phyloP scores from a whole-genome alignment of 345 rosid species.

The Gossypium anomalum region DNA sequence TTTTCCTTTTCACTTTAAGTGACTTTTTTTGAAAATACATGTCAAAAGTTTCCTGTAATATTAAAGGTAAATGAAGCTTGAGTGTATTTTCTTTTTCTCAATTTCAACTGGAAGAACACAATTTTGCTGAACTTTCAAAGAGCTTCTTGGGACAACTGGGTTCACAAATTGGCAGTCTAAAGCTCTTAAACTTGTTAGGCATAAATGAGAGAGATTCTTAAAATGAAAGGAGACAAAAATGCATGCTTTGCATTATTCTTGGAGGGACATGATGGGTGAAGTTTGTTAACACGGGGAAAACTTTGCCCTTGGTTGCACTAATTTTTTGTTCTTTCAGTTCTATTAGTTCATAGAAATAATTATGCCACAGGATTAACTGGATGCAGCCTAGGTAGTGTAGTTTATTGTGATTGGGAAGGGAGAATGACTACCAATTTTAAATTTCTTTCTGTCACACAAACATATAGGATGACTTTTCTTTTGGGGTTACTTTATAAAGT shows the following conservation, averaged over 20 bases:
- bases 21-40: background rate
- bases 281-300: background rate
- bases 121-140: background rate
- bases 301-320: background rate
- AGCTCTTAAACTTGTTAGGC: background rate
- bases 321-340: background rate
- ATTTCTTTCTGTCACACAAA: background rate
- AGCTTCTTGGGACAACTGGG: background rate
- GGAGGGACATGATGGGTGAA: conserved; percentile 1
- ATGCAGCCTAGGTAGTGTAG: background rate
- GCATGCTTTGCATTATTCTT: background rate
- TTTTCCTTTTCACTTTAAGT: background rate
- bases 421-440: background rate
- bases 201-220: background rate
- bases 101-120: background rate
- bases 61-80: background rate
- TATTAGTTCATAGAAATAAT: background rate
- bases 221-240: background rate
- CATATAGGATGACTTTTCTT: background rate
- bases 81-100: background rate
- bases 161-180: background rate
- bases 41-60: background rate
- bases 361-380: background rate
- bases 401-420: background rate
- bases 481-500: background rate